Base-by-base conservation (phyloP, 352 stramenopile species). In the Pythium monospermum region DNA sequence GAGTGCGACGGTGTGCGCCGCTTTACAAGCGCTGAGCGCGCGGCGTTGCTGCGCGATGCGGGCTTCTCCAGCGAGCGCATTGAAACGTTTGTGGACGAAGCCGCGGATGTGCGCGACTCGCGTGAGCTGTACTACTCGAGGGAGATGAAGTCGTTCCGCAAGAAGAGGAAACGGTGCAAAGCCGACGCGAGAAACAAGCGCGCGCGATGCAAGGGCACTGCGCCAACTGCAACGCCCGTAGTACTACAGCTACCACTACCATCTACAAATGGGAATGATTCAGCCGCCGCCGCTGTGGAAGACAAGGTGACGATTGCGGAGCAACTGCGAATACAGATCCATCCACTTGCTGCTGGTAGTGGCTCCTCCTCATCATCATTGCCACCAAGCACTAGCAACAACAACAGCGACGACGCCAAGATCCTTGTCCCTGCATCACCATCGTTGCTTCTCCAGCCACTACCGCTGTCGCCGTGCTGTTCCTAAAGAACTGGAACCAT, bases 141-240 rank as follows among this genome's bases (percentile, higher is more conserved):
- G 19, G 54, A 57, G 39, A 62, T 62, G 54, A 62, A 62, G 40
- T 15, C 15, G 23, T 41, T 62, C 18, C 54, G 54, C 23, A 55
- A 55, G 47, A 55, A 62, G 46, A 45, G 54, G 30, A 62, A 57
- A 41, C 22, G 31, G 31, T 16, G 23, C 39, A 62, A 62, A 28
- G 53, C 53, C 18, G 46, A 51, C 4, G 46, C 39, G 1, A 42
- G 44, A n/a, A n/a, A n/a, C n/a, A n/a, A n/a, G n/a, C n/a, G n/a
- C n/a, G n/a, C n/a, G n/a, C n/a, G n/a, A n/a, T n/a, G n/a, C n/a
- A n/a, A n/a, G n/a, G n/a, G n/a, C n/a, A n/a, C n/a, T n/a, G n/a
- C 4, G 13, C 15, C 37, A 6, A 6, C 30, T 16, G 21, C 32
- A 28, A 33, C 30, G 18, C 21, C 27, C n/a, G n/a, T n/a, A n/a